Conservation (phyloP, 2,329 filamentous ascomycete genomes). For the Berkeleyomyces basicola region DNA sequence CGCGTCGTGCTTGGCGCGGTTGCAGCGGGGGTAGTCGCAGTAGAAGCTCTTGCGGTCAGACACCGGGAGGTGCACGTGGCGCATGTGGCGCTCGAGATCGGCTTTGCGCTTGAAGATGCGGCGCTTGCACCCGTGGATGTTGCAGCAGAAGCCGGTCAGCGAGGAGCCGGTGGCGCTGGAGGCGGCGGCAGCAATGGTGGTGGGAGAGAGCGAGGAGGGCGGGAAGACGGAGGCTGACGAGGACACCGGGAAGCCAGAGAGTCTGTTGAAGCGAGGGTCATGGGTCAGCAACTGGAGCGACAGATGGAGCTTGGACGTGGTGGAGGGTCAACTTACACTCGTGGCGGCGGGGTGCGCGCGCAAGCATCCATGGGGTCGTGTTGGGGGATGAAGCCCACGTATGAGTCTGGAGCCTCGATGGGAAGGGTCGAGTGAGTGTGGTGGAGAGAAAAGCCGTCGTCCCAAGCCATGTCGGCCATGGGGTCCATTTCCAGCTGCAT, state of each 20-base stretch:
- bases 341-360: not conserved
- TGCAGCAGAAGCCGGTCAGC: conserved; percentile 20
- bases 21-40: conserved; percentile 37
- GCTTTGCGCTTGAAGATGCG: conserved; percentile 35
- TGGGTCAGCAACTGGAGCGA: too few species aligned
- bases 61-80: conserved; percentile 29
- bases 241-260: not conserved
- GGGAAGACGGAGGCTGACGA: not conserved
- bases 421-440: not conserved
- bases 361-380: not conserved
- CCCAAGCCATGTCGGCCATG: not conserved
- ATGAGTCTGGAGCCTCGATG: not conserved
- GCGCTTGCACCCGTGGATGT: conserved; percentile 25
- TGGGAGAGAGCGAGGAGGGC: not conserved
- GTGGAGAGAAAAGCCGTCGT: not conserved
- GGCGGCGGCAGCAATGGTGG: not conserved
- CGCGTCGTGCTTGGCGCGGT: conserved; percentile 22
- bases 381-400: not conserved
- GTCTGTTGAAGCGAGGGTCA: not conserved
- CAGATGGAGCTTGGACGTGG: too few species aligned
- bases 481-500: not conserved
- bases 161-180: not conserved
- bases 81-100: conserved; percentile 37
- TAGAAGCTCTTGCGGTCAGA: conserved; percentile 26
- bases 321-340: not conserved